Percentiles rank a stretch among this genome's conserved stretches.
These are phyloP conservation scores for Singerocomus rubriflavus DNA, from an alignment of 1,284 basidiomycete genomes.

Conservation along the genomic window DNA sequence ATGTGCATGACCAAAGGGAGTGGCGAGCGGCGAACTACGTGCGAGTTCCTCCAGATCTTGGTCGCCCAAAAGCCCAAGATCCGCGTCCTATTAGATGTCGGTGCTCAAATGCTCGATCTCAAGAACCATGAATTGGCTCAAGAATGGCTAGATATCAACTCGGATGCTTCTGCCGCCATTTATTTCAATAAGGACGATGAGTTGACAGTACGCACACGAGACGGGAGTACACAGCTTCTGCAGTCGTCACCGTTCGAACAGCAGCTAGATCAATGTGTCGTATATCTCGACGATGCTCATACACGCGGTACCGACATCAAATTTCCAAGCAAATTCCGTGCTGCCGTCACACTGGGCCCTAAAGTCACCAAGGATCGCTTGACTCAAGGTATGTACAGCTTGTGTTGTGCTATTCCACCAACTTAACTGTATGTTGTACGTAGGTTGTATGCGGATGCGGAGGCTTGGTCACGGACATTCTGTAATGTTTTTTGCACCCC, in stretches of 20 bases:
- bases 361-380: conserved; percentile 50
- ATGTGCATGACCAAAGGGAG: conserved; percentile 15
- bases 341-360: conserved; percentile 50
- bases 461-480: conserved; percentile 46
- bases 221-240: conserved; percentile 37
- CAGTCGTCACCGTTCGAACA: conserved; percentile 13
- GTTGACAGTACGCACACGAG: conserved; percentile 38
- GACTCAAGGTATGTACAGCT: conserved; percentile 45
- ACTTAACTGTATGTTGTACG: neutral
- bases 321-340: conserved; percentile 40
- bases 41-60: conserved; percentile 34
- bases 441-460: conserved; percentile 48
- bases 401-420: accelerated
- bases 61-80: conserved; percentile 33
- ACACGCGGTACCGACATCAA: conserved; percentile 55
- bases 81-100: conserved; percentile 48
- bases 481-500: conserved; percentile 45
- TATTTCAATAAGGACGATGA: conserved; percentile 45
- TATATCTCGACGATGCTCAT: conserved; percentile 47
- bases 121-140: conserved; percentile 38
- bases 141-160: conserved; percentile 38
- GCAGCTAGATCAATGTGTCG: neutral
- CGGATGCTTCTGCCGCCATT: conserved; percentile 36
- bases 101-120: conserved; percentile 52
- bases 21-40: conserved; percentile 23